Base-by-base conservation (phyloP, 768 basidiomycete species). In the Mycena haematopus region DNA sequence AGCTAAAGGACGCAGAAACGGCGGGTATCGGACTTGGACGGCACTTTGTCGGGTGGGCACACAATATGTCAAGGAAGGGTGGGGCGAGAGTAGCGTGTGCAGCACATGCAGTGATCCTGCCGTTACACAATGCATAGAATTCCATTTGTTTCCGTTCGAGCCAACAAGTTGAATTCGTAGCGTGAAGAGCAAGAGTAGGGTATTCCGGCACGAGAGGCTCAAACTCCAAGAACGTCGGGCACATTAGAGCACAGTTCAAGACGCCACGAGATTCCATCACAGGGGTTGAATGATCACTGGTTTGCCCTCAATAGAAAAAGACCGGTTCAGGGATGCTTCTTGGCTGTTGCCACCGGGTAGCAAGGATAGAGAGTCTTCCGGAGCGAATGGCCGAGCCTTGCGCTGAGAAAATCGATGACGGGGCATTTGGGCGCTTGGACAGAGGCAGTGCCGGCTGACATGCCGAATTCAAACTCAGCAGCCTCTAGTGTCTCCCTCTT, bases 261-360 rank as follows among this genome's bases (percentile, higher is more conserved):
- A 14, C 11, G 47, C 25, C 25, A 47, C 19, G 8, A 42, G 42
- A 19, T 7, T 38, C 6, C 15, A 8, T 42, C 19, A 42, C 35
- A 44, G 47, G 11, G 17, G 27, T 5, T 15, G 24, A 35, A 42
- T 42, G 47, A 62, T 50, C 33, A 62, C n/a, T 35, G 27, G 24
- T 19, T 45, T n/a, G 22, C 21, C 22, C 51, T 46, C 56, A 47
- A 51, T 51, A 36, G 56, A 51, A 14, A 7, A 56, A 42, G 56
- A 36, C 36, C 10, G 42, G 29, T 40, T 27, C 52, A n/a, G 10
- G 56, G 27, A 3, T 6, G 33, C 10, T 40, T 72, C 68, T 36
- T 27, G 6, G 25, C 2, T 70, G 72, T 5, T 67, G 63, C 70
- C 69, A 75, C 68, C 70, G 74, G 68, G 66, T 63, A 52, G 19